phyloP scores from a whole-genome alignment of 2,329 filamentous ascomycete genomes.

The Zymoseptoria tritici region DNA sequence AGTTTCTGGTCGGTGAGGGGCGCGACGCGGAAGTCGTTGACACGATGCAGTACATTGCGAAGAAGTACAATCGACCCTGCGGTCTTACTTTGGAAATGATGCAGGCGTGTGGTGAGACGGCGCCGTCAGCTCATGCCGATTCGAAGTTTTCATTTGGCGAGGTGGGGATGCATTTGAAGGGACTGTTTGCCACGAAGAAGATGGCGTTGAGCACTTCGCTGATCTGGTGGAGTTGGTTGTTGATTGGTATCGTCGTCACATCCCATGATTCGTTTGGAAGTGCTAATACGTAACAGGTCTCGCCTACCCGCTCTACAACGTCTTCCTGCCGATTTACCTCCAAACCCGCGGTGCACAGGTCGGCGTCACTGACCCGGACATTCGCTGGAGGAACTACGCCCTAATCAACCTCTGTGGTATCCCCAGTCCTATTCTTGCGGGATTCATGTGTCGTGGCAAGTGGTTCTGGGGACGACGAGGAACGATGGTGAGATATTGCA shows the following conservation, averaged over 20 bases:
- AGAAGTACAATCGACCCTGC: conserved; percentile 47
- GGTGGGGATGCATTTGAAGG: conserved; percentile 50
- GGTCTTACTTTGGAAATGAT: conserved; percentile 45
- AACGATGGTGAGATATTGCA: conserved; percentile 29
- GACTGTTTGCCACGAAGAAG: conserved; percentile 55
- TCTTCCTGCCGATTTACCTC: conserved; percentile 63
- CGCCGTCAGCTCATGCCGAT: conserved; percentile 17
- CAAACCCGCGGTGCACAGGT: conserved; percentile 51
- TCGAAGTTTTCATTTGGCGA: conserved; percentile 32
- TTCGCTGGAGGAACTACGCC: conserved; percentile 65
- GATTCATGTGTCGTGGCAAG: conserved; percentile 53
- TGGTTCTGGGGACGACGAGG: conserved; percentile 53
- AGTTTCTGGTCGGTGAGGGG: conserved; percentile 49
- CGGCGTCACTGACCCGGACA: conserved; percentile 46
- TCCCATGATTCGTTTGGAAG: background rate
- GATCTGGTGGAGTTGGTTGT: conserved; percentile 59
- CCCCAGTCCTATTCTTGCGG: conserved; percentile 62
- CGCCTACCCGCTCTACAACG: conserved; percentile 67
- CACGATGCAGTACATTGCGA: conserved; percentile 43
- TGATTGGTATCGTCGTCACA: conserved; percentile 9
- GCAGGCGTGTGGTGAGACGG: conserved; percentile 37
- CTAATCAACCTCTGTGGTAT: conserved; percentile 61
- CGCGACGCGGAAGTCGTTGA: conserved; percentile 45
- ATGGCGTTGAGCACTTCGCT: conserved; percentile 56
- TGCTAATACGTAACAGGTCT: conserved; percentile 40